Evolutionary conservation across 345 rosid genomes (phyloP).

Genomic region (Hibiscus trionum): DNA sequence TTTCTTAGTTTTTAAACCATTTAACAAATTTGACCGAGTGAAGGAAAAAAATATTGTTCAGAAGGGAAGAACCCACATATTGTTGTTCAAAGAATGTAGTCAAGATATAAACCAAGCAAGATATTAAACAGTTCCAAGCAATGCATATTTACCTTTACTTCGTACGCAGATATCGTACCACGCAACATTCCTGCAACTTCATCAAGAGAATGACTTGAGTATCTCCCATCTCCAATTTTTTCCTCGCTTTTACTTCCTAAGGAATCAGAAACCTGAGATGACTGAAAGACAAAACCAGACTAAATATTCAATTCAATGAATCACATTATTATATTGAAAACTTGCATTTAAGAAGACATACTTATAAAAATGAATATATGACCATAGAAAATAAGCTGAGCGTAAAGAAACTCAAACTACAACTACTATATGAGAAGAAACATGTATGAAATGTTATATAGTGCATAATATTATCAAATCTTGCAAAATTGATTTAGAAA

Average conservation of each 20-base stretch:
- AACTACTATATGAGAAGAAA: not conserved
- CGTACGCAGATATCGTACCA: constrained; percentile 42
- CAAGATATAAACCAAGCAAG: not conserved
- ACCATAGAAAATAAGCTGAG: not conserved
- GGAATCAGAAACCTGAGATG: no score
- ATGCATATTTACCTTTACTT: constrained; percentile 53
- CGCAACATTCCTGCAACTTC: no score
- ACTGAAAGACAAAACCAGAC: constrained; percentile 2
- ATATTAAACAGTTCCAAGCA: not conserved
- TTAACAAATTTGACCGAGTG: not conserved
- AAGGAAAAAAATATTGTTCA: not conserved
- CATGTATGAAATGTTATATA: not conserved
- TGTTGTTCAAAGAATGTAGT: not conserved
- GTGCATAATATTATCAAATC: no score
- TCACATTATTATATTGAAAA: not conserved
- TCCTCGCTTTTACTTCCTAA: not conserved
- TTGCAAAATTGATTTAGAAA: no score
- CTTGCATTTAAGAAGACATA: not conserved
- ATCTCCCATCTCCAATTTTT: no score
- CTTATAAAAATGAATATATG: not conserved
- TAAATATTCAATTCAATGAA: not conserved
- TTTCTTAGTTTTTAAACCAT: no score
- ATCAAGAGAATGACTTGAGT: no score
- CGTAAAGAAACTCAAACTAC: not conserved
- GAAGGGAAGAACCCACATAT: not conserved